Conservation (phyloP, 2,329 filamentous ascomycete genomes). For the Sphaerostilbella broomeana region DNA sequence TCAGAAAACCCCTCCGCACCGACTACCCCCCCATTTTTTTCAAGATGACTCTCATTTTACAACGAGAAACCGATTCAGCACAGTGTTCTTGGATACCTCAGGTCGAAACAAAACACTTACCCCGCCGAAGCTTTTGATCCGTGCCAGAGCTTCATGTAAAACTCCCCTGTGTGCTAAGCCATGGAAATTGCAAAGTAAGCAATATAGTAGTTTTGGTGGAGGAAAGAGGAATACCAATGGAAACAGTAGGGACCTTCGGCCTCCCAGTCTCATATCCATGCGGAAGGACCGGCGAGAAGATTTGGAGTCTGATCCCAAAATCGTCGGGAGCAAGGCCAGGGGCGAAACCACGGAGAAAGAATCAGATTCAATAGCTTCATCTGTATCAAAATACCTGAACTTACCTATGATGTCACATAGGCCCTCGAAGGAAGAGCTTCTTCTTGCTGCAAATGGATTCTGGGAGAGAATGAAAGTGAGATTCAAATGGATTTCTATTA, state of each 20-base stretch:
- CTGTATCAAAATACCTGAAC: slow-evolving; percentile 54
- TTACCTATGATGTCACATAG: slow-evolving; percentile 70
- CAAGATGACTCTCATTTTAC: no score
- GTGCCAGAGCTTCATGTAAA: neutral
- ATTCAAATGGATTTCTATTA: slow-evolving; percentile 97
- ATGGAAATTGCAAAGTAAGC: slow-evolving; percentile 3
- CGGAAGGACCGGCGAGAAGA: no score
- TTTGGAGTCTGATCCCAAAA: neutral
- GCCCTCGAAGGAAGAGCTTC: slow-evolving; percentile 86
- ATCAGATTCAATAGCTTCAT: slow-evolving; percentile 40
- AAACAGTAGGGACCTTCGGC: neutral
- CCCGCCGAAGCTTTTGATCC: no score
- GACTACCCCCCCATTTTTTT: no score
- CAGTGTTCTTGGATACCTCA: no score
- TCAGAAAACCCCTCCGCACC: no score
- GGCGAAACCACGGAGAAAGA: slow-evolving; percentile 1
- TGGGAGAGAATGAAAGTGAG: slow-evolving; percentile 84
- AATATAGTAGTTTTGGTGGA: slow-evolving; percentile 3
- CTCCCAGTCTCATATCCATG: no score
- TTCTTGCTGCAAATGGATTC: slow-evolving; percentile 87
- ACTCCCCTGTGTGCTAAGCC: neutral
- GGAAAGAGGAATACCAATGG: neutral
- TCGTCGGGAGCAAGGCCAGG: neutral
- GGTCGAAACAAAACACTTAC: no score
- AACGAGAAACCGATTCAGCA: no score